A percentile compares a stretch with the other conserved stretches of the same genome.
Evolutionary conservation across 495 filamentous ascomycete species (phyloP).

Genomic region (Pyronema omphalodes): DNA sequence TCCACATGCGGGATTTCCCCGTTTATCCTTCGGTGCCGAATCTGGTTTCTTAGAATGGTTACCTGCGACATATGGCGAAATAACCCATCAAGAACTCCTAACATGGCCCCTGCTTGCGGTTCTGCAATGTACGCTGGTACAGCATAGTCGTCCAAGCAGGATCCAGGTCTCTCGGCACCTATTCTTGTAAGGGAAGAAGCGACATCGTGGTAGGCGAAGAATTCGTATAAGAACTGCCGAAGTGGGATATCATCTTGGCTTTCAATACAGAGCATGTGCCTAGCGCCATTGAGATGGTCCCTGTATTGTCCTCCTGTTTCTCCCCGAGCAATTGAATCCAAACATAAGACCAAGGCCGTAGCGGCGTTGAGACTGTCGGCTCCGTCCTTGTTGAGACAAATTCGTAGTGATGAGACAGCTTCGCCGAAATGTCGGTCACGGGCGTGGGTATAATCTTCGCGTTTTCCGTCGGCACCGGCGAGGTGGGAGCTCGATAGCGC

Average conservation of each 20-base stretch:
- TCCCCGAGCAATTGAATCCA: slow-evolving; percentile 65
- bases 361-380: slow-evolving; percentile 41
- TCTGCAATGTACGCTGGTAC: slow-evolving; percentile 54
- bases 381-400: slow-evolving; percentile 27
- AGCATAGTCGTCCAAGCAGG: slow-evolving; percentile 28
- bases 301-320: slow-evolving; percentile 61
- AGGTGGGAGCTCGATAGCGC: slow-evolving; percentile 73
- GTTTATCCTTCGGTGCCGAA: slow-evolving; percentile 45
- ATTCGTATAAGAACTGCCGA: slow-evolving; percentile 68
- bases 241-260: slow-evolving; percentile 33
- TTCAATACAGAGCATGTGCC: slow-evolving; percentile 48
- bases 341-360: slow-evolving; percentile 65
- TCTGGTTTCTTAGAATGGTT: slow-evolving; percentile 56
- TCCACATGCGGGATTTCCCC: slow-evolving; percentile 54
- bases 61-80: slow-evolving; percentile 68
- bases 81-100: slow-evolving; percentile 76
- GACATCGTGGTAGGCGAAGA: slow-evolving; percentile 81
- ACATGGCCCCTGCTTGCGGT: slow-evolving; percentile 49
- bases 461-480: slow-evolving; percentile 32
- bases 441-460: slow-evolving; percentile 29
- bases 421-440: slow-evolving; percentile 41
- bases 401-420: slow-evolving; percentile 40
- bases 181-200: slow-evolving; percentile 56
- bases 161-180: slow-evolving; percentile 34
- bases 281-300: slow-evolving; percentile 60